Evolutionary conservation across 2,329 filamentous ascomycete genomes (phyloP).

Genomic region (Penicillium paneum): DNA sequence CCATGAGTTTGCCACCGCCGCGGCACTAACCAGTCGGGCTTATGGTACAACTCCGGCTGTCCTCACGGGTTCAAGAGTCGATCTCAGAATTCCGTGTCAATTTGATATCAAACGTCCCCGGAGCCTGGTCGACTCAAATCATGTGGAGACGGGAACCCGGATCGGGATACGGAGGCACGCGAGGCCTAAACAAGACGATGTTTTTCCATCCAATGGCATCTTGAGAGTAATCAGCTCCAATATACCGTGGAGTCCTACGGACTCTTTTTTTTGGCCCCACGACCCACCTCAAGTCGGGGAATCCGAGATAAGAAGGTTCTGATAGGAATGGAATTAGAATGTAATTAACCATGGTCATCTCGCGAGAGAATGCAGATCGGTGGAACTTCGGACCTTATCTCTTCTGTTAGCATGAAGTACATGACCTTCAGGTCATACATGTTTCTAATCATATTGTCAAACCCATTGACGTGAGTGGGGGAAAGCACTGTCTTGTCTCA

Average conservation of each 20-base stretch:
- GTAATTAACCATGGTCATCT: slow-evolving; percentile 31
- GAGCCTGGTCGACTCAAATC: not conserved
- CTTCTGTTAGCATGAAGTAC: not conserved
- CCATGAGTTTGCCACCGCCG: not conserved
- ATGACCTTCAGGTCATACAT: not conserved
- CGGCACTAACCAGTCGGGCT: not conserved
- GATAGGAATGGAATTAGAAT: slow-evolving; percentile 26
- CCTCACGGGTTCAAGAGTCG: not conserved
- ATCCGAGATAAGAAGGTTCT: slow-evolving; percentile 21
- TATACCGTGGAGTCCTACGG: not conserved
- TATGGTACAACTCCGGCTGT: not conserved
- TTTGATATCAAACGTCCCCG: not conserved
- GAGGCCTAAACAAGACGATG: not conserved
- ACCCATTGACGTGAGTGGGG: not conserved
- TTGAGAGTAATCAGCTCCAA: not conserved
- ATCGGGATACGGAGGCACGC: not conserved
- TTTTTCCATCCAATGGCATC: not conserved
- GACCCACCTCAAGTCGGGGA: slow-evolving; percentile 12
- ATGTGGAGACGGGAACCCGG: not conserved
- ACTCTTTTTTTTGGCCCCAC: slow-evolving; percentile 8
- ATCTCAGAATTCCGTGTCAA: not conserved
- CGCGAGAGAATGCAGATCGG: slow-evolving; percentile 3
- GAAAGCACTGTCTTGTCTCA: not conserved
- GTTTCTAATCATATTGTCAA: slow-evolving; percentile 2
- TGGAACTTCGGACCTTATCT: slow-evolving; percentile 17